A percentile compares a stretch with the other conserved stretches of the same genome.
Conservation (phyloP, 129 eudicot species). For the Flaveria trinervia region DNA sequence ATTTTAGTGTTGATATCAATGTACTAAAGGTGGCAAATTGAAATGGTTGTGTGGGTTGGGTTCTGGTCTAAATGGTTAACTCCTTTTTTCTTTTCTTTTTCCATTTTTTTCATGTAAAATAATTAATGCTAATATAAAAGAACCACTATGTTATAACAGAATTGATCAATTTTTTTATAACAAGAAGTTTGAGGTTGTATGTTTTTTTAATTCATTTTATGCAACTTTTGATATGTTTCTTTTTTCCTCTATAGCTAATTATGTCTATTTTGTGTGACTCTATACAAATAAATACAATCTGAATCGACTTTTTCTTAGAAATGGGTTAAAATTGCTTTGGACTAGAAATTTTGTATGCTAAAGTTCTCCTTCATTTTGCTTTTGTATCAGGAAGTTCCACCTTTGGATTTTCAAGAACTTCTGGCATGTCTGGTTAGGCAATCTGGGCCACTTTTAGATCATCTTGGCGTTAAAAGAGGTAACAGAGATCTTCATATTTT, state of each 20-base stretch:
- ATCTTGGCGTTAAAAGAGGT: conserved; percentile 88
- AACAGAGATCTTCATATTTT: background rate
- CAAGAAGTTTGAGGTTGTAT: background rate
- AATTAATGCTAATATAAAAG: background rate
- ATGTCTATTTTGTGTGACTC: background rate
- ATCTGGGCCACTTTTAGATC: conserved; percentile 88
- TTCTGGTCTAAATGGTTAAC: background rate
- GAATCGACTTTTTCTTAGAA: background rate
- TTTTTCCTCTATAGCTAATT: background rate
- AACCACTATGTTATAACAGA: background rate
- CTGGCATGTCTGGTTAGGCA: conserved; percentile 88
- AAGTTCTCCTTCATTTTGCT: conserved; percentile 1
- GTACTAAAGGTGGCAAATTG: background rate
- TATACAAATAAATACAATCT: background rate
- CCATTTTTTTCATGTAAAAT: background rate
- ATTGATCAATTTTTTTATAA: background rate
- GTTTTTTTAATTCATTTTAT: background rate
- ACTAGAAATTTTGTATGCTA: background rate
- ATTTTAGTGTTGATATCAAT: background rate
- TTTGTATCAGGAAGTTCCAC: conserved; percentile 76
- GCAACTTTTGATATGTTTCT: background rate
- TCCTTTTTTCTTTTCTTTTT: background rate
- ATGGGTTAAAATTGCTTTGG: background rate
- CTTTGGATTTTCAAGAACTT: conserved; percentile 89
- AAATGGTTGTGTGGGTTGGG: background rate